phyloP scores from a whole-genome alignment of 805 yeast genomes.

The Metschnikowia arizonensis region DNA sequence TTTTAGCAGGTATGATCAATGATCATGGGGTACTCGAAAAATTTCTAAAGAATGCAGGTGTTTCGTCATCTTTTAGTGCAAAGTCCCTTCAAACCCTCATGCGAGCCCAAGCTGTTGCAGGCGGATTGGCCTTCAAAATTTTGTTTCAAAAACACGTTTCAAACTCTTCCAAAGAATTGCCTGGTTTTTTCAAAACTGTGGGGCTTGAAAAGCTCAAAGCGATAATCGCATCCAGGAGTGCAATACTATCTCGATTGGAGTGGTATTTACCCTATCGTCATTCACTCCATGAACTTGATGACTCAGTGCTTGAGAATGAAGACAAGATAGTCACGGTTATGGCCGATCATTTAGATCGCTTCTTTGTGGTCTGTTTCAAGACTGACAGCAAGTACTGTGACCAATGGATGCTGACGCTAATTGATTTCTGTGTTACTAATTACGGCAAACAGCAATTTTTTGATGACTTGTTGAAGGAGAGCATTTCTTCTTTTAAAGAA shows the following conservation, averaged over 20 bases:
- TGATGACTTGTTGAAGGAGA: constrained; percentile 6
- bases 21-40: constrained; percentile 6
- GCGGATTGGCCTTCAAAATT: constrained; percentile 10
- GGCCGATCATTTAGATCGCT: constrained; percentile 16
- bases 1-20: constrained; percentile 8
- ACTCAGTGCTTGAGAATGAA: constrained; percentile 3
- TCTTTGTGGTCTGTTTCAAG: constrained; percentile 13
- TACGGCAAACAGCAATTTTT: constrained; percentile 2
- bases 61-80: background rate
- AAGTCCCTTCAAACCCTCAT: constrained; percentile 8
- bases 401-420: constrained; percentile 10
- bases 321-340: constrained; percentile 5
- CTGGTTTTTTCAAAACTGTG: background rate
- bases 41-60: constrained; percentile 4
- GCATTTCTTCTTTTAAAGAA: constrained; percentile 6
- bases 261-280: constrained; percentile 12
- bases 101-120: constrained; percentile 10
- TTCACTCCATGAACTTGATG: constrained; percentile 7
- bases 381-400: constrained; percentile 13
- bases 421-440: constrained; percentile 6
- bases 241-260: constrained; percentile 9
- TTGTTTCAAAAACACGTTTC: constrained; percentile 5
- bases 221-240: constrained; percentile 13
- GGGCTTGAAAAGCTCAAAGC: constrained; percentile 13
- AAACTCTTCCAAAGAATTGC: background rate